These are phyloP conservation scores for Salix suchowensis DNA, from an alignment of 345 rosid genomes.

Conservation along the genomic window DNA sequence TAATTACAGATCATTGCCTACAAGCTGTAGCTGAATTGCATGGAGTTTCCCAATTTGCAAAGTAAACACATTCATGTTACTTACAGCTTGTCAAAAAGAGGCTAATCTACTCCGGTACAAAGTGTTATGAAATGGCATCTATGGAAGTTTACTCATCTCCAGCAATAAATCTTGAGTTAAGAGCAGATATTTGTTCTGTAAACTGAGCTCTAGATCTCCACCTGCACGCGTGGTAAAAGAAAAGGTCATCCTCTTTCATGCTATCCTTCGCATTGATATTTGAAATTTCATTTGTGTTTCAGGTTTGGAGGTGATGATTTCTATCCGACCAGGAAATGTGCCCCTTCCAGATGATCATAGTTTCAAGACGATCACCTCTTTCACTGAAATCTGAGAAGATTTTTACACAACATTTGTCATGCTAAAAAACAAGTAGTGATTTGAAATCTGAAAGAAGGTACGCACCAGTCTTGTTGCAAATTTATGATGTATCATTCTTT, in stretches of 20 bases:
- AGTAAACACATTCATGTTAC: neutral
- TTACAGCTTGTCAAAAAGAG: neutral
- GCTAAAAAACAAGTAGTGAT: conserved; percentile 9
- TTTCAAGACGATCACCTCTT: conserved; percentile 24
- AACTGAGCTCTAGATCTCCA: neutral
- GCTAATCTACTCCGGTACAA: neutral
- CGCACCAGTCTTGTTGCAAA: neutral
- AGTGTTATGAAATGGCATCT: neutral
- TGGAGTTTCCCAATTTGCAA: neutral
- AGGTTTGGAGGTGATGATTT: conserved; percentile 25
- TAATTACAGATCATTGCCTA: neutral
- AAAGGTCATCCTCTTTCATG: neutral
- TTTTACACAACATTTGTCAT: neutral
- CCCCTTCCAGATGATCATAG: conserved; percentile 28
- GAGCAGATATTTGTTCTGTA: neutral
- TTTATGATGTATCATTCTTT: neutral
- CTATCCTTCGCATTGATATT: neutral
- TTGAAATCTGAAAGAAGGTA: conserved; percentile 40
- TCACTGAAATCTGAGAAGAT: conserved; percentile 20
- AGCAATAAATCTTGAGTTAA: neutral
- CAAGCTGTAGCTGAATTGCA: neutral
- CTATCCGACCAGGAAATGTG: conserved; percentile 23
- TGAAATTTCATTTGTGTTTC: neutral
- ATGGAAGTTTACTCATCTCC: neutral
- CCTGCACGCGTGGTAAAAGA: neutral